These are phyloP conservation scores for Aureobasidium pullulans DNA, from an alignment of 2,329 filamentous ascomycete genomes.

Conservation along the genomic window DNA sequence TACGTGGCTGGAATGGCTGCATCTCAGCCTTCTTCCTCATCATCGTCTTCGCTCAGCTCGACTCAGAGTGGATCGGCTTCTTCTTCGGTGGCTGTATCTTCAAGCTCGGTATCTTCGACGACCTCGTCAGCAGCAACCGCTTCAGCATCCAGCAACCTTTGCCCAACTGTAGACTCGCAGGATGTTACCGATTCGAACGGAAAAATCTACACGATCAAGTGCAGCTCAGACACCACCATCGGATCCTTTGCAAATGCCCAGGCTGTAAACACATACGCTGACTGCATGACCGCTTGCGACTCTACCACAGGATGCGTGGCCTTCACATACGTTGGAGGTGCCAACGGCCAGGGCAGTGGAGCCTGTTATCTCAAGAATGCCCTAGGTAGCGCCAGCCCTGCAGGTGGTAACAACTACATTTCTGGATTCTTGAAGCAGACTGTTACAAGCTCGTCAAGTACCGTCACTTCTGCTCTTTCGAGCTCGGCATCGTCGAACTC, in stretches of 20 bases:
- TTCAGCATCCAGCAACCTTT: constrained; percentile 13
- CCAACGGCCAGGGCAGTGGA: constrained; percentile 8
- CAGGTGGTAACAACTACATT: constrained; percentile 12
- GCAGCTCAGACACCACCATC: constrained; percentile 10
- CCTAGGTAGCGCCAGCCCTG: constrained; percentile 1
- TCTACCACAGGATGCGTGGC: constrained; percentile 14
- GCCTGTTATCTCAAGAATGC: constrained; percentile 15
- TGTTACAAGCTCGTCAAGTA: background rate
- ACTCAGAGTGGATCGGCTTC: background rate
- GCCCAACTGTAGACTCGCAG: constrained; percentile 16
- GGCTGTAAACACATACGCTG: constrained; percentile 14
- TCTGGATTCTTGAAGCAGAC: constrained; percentile 14
- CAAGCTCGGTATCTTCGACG: constrained; percentile 1
- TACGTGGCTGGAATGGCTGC: background rate
- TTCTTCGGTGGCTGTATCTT: background rate
- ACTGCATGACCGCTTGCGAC: constrained; percentile 16
- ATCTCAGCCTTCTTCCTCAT: background rate
- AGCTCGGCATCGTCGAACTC: background rate
- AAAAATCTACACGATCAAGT: constrained; percentile 8
- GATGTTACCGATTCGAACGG: constrained; percentile 14
- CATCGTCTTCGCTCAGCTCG: background rate
- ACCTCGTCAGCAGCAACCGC: constrained; percentile 9
- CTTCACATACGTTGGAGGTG: constrained; percentile 16
- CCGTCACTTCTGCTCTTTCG: too few species aligned
- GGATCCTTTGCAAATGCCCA: constrained; percentile 14